phyloP scores from a whole-genome alignment of 2,329 filamentous ascomycete genomes.

The Beauveria brongniartii region DNA sequence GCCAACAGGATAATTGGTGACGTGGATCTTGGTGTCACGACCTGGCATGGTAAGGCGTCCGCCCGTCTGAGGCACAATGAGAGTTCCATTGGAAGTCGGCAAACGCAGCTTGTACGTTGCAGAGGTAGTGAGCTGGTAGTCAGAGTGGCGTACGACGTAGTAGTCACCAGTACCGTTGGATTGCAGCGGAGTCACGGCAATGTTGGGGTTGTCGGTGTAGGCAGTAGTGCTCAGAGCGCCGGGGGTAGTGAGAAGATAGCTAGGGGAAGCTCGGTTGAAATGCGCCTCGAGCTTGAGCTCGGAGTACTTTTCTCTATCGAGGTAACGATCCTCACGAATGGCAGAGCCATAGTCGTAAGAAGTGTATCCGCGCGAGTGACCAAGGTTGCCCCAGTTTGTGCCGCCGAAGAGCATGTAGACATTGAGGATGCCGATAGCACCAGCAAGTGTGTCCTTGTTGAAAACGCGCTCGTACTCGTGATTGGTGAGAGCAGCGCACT shows the following conservation, averaged over 20 bases:
- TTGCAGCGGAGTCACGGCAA: constrained; percentile 52
- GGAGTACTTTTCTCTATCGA: constrained; percentile 63
- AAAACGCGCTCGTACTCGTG: constrained; percentile 64
- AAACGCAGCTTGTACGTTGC: constrained; percentile 54
- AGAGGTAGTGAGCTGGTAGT: constrained; percentile 47
- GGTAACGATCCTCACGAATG: constrained; percentile 57
- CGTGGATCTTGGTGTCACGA: constrained; percentile 54
- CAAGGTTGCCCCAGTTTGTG: constrained; percentile 71
- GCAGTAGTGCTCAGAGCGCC: constrained; percentile 10
- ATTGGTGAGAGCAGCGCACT: constrained; percentile 55
- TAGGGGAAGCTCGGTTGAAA: constrained; percentile 60
- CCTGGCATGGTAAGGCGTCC: constrained; percentile 46
- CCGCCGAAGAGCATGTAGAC: constrained; percentile 69
- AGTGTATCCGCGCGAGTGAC: constrained; percentile 52
- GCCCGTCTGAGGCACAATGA: constrained; percentile 48
- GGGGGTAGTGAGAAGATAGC: constrained; percentile 51
- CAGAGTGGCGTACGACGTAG: constrained; percentile 56
- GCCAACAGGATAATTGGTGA: constrained; percentile 55
- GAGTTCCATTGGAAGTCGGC: constrained; percentile 41
- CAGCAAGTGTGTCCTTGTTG: constrained; percentile 62
- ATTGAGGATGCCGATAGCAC: constrained; percentile 56
- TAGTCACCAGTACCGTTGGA: constrained; percentile 39
- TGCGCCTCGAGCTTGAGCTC: constrained; percentile 65
- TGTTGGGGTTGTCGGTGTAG: constrained; percentile 30
- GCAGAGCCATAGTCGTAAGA: constrained; percentile 38